These are phyloP conservation scores for Eremothecium gossypii DNA, from an alignment of 1,139 yeast genomes.

Conservation along the genomic window DNA sequence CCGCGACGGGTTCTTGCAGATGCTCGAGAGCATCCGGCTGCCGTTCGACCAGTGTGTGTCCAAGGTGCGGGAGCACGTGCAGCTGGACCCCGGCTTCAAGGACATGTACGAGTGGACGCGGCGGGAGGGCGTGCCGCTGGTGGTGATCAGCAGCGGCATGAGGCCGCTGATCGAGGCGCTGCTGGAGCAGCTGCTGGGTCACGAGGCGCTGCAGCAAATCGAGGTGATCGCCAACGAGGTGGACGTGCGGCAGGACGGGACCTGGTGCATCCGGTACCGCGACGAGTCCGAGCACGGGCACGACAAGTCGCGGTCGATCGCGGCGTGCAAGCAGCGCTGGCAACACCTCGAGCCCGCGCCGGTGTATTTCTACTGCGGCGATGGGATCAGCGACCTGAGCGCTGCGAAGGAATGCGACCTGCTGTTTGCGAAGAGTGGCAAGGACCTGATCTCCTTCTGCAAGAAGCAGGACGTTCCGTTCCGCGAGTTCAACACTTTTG, in stretches of 20 bases:
- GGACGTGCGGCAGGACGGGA: constrained; percentile 41
- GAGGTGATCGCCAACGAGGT: constrained; percentile 81
- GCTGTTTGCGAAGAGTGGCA: constrained; percentile 86
- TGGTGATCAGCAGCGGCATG: constrained; percentile 88
- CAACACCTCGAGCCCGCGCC: constrained; percentile 43
- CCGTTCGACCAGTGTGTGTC: constrained; percentile 82
- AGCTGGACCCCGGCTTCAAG: constrained; percentile 85
- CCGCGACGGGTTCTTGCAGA: constrained; percentile 71
- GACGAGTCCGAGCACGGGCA: constrained; percentile 90
- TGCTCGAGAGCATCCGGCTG: constrained; percentile 69
- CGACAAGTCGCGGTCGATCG: constrained; percentile 79
- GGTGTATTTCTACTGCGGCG: constrained; percentile 82
- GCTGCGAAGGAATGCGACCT: constrained; percentile 94
- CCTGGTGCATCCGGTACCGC: constrained; percentile 79
- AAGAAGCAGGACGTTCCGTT: constrained; percentile 72
- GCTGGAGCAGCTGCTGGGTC: constrained; percentile 64
- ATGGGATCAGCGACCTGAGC: constrained; percentile 89
- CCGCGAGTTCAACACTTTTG: constrained; percentile 68
- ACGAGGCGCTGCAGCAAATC: constrained; percentile 60
- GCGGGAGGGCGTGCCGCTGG: constrained; percentile 59
- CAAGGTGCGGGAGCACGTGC: constrained; percentile 46
- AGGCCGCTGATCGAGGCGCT: constrained; percentile 77
- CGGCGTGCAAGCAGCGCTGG: constrained; percentile 44
- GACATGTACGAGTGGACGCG: constrained; percentile 74
- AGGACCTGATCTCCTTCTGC: constrained; percentile 82